Evolutionary conservation across 2,329 filamentous ascomycete species (phyloP).

Genomic region (Amauroascus verrucosus): DNA sequence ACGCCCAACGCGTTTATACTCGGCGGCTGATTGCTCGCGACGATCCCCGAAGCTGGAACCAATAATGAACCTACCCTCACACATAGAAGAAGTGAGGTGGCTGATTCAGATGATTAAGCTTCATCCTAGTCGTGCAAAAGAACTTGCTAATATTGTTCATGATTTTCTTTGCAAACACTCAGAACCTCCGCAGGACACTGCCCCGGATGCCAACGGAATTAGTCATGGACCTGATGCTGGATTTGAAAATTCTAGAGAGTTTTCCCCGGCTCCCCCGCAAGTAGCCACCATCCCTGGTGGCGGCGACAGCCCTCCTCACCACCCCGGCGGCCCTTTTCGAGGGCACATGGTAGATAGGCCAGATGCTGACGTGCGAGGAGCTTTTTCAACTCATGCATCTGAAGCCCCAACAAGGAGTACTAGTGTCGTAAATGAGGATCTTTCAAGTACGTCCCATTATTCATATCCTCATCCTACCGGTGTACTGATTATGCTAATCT

Average conservation of each 20-base stretch:
- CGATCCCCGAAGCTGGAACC: not conserved
- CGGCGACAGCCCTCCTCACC: slow-evolving; percentile 17
- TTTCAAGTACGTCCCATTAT: not conserved
- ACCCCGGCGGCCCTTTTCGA: slow-evolving; percentile 6
- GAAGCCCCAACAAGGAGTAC: slow-evolving; percentile 1
- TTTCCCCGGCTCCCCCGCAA: not conserved
- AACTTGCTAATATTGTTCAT: slow-evolving; percentile 10
- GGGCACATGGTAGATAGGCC: slow-evolving; percentile 18
- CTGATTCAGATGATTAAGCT: slow-evolving; percentile 14
- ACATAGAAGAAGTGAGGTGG: slow-evolving; percentile 2
- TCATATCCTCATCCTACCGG: not conserved
- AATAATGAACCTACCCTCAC: not conserved
- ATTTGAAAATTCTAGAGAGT: not conserved
- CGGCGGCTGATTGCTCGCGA: not conserved
- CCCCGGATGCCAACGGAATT: not conserved
- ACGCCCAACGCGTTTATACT: not conserved
- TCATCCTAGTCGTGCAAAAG: slow-evolving; percentile 13
- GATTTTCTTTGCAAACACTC: slow-evolving; percentile 8
- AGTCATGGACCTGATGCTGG: not conserved
- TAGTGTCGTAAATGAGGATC: not conserved
- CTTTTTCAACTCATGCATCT: slow-evolving; percentile 45
- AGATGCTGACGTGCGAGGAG: slow-evolving; percentile 40
- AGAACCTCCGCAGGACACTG: not conserved
- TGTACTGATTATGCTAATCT: not conserved
- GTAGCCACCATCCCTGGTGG: slow-evolving; percentile 15